Conservation (phyloP, 164 flowering plant genomes). For the Buxus sempervirens region DNA sequence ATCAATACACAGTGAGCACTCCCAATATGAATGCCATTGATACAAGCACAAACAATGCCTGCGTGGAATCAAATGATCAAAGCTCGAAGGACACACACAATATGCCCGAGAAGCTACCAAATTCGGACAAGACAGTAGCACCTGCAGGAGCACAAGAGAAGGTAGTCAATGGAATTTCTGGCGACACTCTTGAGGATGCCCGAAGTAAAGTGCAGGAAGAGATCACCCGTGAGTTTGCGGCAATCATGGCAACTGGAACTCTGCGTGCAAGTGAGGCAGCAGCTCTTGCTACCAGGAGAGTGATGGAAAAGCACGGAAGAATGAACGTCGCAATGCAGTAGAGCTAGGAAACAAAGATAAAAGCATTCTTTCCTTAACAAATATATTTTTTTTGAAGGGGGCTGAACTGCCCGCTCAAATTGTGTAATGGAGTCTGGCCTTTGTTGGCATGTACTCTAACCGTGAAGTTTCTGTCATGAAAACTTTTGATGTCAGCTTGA, state of each 20-base stretch:
- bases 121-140: constrained; percentile 2
- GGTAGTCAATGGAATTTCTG: constrained; percentile 14
- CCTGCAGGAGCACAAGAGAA: constrained; percentile 23
- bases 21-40: background rate
- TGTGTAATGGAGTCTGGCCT: too few relatives aligned
- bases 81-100: background rate
- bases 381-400: too few relatives aligned
- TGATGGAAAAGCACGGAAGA: constrained; percentile 47
- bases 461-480: too few relatives aligned
- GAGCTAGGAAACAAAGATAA: constrained; percentile 25
- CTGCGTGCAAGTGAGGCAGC: too few relatives aligned
- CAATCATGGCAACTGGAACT: constrained; percentile 78
- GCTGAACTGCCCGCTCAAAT: too few relatives aligned
- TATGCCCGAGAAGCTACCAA: constrained; percentile 1
- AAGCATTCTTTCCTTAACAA: too few relatives aligned
- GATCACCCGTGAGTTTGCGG: constrained; percentile 24
- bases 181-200: constrained; percentile 73
- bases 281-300: constrained; percentile 39
- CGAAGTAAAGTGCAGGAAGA: constrained; percentile 85
- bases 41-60: background rate
- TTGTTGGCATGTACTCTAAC: too few relatives aligned
- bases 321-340: constrained; percentile 29
- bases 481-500: too few relatives aligned
- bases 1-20: too few relatives aligned
- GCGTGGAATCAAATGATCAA: background rate